Conservation (phyloP, 805 yeast species). For the Clavispora vitiphila region DNA sequence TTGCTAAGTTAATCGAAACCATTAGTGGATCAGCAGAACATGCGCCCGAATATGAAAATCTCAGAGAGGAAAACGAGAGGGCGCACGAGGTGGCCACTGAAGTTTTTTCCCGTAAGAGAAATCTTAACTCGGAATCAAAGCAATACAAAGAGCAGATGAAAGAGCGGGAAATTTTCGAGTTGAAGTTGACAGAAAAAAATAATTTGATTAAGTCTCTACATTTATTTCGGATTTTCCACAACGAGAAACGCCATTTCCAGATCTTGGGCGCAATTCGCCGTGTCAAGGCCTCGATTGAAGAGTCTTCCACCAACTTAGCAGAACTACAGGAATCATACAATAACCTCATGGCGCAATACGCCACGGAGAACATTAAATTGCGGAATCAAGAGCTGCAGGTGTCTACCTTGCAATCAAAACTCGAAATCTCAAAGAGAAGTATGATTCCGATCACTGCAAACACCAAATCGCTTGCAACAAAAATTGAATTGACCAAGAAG, state of each 20-base stretch:
- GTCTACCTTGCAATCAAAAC: constrained; percentile 27
- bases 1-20: constrained; percentile 70
- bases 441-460: constrained; percentile 62
- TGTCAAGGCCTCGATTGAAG: constrained; percentile 7
- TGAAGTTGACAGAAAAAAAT: constrained; percentile 45
- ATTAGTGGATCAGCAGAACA: constrained; percentile 77
- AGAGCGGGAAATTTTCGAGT: constrained; percentile 65
- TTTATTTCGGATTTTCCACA: constrained; percentile 62
- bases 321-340: constrained; percentile 24
- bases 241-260: constrained; percentile 39
- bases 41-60: constrained; percentile 58
- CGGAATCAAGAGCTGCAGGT: constrained; percentile 38
- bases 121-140: constrained; percentile 65
- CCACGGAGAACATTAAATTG: constrained; percentile 42
- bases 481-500: constrained; percentile 40
- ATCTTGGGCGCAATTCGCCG: constrained; percentile 27
- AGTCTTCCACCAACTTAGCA: constrained; percentile 20
- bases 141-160: constrained; percentile 72
- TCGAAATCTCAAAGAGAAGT: constrained; percentile 43
- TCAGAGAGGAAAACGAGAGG: constrained; percentile 59
- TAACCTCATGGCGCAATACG: constrained; percentile 33
- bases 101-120: constrained; percentile 64
- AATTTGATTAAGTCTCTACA: constrained; percentile 45
- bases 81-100: constrained; percentile 61
- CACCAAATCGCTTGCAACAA: constrained; percentile 42